Evolutionary conservation across 2,329 filamentous ascomycete species (phyloP).

Genomic region (Aspergillus melleus): DNA sequence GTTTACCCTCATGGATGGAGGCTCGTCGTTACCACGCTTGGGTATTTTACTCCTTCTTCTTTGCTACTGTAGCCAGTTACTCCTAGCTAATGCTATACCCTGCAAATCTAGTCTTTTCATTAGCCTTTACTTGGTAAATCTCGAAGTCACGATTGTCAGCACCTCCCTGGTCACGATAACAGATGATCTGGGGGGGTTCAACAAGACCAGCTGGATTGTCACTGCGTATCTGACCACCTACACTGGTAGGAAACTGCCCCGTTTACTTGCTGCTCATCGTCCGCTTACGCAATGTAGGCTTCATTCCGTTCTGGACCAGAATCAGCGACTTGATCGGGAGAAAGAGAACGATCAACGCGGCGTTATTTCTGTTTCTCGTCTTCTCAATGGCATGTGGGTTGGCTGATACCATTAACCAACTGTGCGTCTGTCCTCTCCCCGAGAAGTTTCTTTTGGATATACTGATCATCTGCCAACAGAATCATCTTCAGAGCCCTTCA

Average conservation of each 20-base stretch:
- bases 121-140: constrained; percentile 32
- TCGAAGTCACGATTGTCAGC: constrained; percentile 38
- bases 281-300: background rate
- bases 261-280: background rate
- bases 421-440: background rate
- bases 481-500: constrained; percentile 8
- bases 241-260: constrained; percentile 22
- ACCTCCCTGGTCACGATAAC: constrained; percentile 37
- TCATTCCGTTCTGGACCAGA: constrained; percentile 5
- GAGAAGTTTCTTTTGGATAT: background rate
- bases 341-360: background rate
- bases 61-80: background rate
- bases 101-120: constrained; percentile 23
- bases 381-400: constrained; percentile 5
- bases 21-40: background rate
- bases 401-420: background rate
- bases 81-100: background rate
- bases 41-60: background rate
- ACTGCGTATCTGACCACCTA: constrained; percentile 38
- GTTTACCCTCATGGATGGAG: constrained; percentile 3
- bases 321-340: constrained; percentile 2
- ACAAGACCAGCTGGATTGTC: constrained; percentile 36
- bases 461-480: background rate
- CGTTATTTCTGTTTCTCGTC: background rate
- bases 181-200: constrained; percentile 32